Evolutionary conservation across 139 green algal species (phyloP).

Genomic region (Chlamydomonas asymmetrica): DNA sequence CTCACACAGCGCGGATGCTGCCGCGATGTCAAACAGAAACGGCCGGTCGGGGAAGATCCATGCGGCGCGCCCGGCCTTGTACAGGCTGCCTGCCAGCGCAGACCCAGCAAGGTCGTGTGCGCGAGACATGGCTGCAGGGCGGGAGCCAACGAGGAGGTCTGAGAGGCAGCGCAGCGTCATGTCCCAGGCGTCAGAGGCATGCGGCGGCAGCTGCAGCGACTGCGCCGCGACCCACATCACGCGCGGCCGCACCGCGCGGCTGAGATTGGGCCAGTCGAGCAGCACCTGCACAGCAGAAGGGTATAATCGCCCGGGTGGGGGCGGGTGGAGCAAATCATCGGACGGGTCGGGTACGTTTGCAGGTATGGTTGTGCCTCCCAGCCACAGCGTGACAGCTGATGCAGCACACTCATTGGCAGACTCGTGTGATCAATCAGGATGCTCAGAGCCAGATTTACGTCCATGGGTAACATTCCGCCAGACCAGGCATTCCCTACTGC

Average conservation of each 20-base stretch:
- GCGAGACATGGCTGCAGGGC: background rate
- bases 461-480: no score
- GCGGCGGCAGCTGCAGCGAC: constrained; percentile 37
- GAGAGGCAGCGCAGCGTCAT: constrained; percentile 17
- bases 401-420: no score
- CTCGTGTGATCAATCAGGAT: no score
- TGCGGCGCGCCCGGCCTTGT: constrained; percentile 26
- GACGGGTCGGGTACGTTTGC: no score
- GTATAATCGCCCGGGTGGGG: no score
- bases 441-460: no score
- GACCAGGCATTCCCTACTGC: no score
- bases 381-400: no score
- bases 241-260: constrained; percentile 46
- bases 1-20: constrained; percentile 54
- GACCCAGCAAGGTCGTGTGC: constrained; percentile 28
- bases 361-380: no score
- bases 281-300: constrained; percentile 40
- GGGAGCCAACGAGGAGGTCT: constrained; percentile 10
- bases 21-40: constrained; percentile 54
- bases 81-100: constrained; percentile 32
- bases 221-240: constrained; percentile 62
- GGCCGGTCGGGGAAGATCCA: constrained; percentile 27
- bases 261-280: constrained; percentile 47
- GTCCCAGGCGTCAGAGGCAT: constrained; percentile 43
- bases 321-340: no score